A percentile compares a stretch with the other conserved stretches of the same genome.
These are phyloP conservation scores for Oidiodendron maius DNA, from an alignment of 495 filamentous ascomycete species.

Conservation along the genomic window DNA sequence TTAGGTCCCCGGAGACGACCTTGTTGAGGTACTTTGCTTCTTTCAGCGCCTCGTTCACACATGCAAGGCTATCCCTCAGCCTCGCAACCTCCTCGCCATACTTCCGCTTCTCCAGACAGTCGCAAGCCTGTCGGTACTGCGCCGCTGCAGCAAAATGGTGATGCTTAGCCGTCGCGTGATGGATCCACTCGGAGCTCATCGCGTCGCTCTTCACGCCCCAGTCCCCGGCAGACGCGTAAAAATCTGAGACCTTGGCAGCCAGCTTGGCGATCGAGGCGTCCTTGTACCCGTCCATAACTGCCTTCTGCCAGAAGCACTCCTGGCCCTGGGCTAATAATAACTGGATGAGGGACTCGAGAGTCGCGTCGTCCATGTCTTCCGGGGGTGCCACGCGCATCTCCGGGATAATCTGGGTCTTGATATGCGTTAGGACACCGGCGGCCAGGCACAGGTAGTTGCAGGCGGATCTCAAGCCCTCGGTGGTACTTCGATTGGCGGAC, in stretches of 20 bases:
- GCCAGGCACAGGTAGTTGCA: conserved; percentile 88
- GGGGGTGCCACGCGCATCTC: conserved; percentile 81
- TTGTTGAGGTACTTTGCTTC: conserved; percentile 84
- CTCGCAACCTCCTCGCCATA: conserved; percentile 96
- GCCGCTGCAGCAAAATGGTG: conserved; percentile 96
- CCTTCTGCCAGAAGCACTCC: conserved; percentile 98
- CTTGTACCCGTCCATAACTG: conserved; percentile 88
- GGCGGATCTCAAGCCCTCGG: conserved; percentile 82
- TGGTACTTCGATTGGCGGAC: conserved; percentile 65
- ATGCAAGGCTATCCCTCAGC: conserved; percentile 71
- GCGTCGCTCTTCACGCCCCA: conserved; percentile 81
- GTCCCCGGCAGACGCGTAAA: conserved; percentile 80
- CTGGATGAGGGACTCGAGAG: conserved; percentile 75
- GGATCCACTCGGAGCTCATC: conserved; percentile 93
- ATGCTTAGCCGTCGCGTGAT: conserved; percentile 95
- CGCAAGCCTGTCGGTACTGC: conserved; percentile 88
- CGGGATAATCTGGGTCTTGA: conserved; percentile 73
- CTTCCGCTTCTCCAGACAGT: conserved; percentile 87
- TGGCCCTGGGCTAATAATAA: conserved; percentile 88
- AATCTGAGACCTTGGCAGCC: conserved; percentile 86
- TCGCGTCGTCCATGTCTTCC: conserved; percentile 92
- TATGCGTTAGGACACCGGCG: conserved; percentile 76
- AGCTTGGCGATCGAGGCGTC: conserved; percentile 87
- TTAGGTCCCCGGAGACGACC: conserved; percentile 73
- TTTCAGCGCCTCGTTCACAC: conserved; percentile 81